phyloP scores from a whole-genome alignment of 2,329 filamentous ascomycete genomes.

The Penicillium rolfsii region DNA sequence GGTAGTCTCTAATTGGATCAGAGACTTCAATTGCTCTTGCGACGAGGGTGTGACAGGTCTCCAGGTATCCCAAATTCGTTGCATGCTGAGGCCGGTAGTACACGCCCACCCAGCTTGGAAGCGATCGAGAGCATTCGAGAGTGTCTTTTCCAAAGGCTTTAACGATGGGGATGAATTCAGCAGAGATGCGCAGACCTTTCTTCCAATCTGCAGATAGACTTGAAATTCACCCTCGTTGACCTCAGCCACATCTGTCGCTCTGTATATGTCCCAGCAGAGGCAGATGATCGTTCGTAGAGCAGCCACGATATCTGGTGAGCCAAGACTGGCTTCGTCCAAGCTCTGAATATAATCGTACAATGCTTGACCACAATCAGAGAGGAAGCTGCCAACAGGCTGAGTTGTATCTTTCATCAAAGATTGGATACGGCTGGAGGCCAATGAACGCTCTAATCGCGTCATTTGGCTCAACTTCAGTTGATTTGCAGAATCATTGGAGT shows the following conservation, averaged over 20 bases:
- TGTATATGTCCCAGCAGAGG: conserved; percentile 56
- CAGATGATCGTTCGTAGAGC: conserved; percentile 40
- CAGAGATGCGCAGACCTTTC: conserved; percentile 40
- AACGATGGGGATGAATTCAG: conserved; percentile 32
- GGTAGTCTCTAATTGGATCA: conserved; percentile 42
- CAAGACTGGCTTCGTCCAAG: conserved; percentile 33
- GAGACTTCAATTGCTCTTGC: conserved; percentile 36
- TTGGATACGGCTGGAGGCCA: conserved; percentile 45
- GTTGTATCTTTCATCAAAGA: conserved; percentile 48
- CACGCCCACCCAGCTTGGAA: conserved; percentile 74
- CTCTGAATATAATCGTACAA: conserved; percentile 41
- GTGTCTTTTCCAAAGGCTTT: conserved; percentile 32
- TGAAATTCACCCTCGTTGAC: conserved; percentile 60
- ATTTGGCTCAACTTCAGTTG: conserved; percentile 48
- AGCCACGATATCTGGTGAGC: conserved; percentile 30
- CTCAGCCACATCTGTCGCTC: conserved; percentile 43
- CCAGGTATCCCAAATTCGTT: conserved; percentile 73
- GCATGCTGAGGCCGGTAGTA: conserved; percentile 77
- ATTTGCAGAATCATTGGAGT: conserved; percentile 38
- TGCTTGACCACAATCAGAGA: conserved; percentile 43
- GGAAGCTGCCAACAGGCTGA: conserved; percentile 44
- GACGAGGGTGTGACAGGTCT: conserved; percentile 60
- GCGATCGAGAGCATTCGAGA: conserved; percentile 47
- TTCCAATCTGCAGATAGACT: conserved; percentile 54
- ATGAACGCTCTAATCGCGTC: conserved; percentile 46